Base-by-base conservation (phyloP, 1,284 basidiomycete species). In the Irpex sp. region DNA sequence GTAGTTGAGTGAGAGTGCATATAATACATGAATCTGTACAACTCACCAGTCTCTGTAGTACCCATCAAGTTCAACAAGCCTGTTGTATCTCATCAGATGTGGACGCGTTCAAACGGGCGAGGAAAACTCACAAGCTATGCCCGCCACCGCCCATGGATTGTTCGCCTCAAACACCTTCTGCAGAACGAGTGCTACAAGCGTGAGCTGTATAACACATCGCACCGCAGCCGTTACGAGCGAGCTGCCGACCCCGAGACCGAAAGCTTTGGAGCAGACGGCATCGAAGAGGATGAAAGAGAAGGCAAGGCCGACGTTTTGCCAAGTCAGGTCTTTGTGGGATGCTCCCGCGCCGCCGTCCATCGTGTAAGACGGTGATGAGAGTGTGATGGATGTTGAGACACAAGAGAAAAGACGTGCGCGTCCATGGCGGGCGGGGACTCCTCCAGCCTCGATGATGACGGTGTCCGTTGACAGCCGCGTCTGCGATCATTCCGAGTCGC, bases 141-240 rank as follows among this genome's bases (percentile, higher is more conserved):
- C 86, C 3, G 83, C 84, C 0, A 94, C 90, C 5, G 83, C 86
- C 84, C 85, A 92, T 4, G 87, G 82, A 68, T 88, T 88, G 54
- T 90, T 79, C 2, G 87, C 84, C 65, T 87, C 86, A 68, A 95
- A 94, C 1, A 94, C 89, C 43, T 81, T 81, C 67, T 90, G 85
- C 37, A 95, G 75, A 2, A 94, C 71, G 31, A 87, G 76, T 0
- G 85, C 89, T 67, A 94, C 89, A 9, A 92, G 72, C 13, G 84
- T 83, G 33, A 95, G 83, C 76, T 95, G 93, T 11, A 89, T 73
- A 17, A 92, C 77, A 71, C 93, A 95, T 74, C 93, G 78, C 35
- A 86, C 61, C 0, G 92, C 87, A 0, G 92, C 86, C 5, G 87
- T 82, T 33, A 92, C 68, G 49, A 94, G 82, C 3, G 87, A 86